These are phyloP conservation scores for Blastomyces gilchristii DNA, from an alignment of 2,329 filamentous ascomycete genomes.

Conservation along the genomic window DNA sequence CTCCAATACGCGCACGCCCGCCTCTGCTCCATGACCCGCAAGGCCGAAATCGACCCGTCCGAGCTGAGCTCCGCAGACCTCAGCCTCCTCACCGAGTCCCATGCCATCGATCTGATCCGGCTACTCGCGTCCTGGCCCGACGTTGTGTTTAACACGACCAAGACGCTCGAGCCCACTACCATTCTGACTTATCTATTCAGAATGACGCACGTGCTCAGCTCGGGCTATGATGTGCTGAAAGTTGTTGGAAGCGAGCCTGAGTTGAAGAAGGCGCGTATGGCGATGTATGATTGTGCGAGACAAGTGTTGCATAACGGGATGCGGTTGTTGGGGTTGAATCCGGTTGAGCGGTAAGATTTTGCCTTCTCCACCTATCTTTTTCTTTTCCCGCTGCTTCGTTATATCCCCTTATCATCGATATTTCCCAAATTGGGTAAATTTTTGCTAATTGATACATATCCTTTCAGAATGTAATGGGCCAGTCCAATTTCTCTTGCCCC, in stretches of 20 bases:
- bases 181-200: conserved; percentile 59
- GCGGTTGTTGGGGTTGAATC: conserved; percentile 54
- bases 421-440: neutral
- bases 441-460: neutral
- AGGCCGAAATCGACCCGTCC: conserved; percentile 39
- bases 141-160: conserved; percentile 51
- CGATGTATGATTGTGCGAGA: conserved; percentile 52
- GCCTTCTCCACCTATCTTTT: too few species aligned
- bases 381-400: neutral
- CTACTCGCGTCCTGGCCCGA: conserved; percentile 56
- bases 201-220: conserved; percentile 53
- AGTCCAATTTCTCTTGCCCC: neutral
- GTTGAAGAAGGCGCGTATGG: conserved; percentile 49
- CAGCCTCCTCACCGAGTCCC: conserved; percentile 50
- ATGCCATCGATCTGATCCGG: conserved; percentile 52
- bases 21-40: conserved; percentile 50
- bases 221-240: conserved; percentile 53
- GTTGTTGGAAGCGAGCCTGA: conserved; percentile 51
- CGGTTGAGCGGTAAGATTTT: conserved; percentile 44
- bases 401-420: neutral
- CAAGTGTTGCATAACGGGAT: conserved; percentile 58
- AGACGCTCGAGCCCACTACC: conserved; percentile 56
- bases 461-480: neutral
- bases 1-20: conserved; percentile 55
- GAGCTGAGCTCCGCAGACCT: conserved; percentile 48